Conservation (phyloP, 1,139 yeast species). For the Pichia sp. region DNA sequence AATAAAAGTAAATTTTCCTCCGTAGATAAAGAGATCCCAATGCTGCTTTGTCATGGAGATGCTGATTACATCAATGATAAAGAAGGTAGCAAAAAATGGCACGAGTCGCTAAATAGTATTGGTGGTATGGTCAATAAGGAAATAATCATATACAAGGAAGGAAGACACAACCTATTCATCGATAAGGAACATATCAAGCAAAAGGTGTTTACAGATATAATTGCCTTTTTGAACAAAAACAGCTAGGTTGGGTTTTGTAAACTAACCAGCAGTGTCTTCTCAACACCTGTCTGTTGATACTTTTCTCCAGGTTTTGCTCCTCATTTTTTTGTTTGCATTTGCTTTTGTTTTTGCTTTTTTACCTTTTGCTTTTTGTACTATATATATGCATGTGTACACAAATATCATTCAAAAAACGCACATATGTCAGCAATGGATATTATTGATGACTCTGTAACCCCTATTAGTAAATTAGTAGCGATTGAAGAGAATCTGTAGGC, state of each 20-base stretch:
- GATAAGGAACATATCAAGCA: slow-evolving; percentile 26
- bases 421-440: no score
- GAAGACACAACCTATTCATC: slow-evolving; percentile 37
- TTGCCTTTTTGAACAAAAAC: slow-evolving; percentile 31
- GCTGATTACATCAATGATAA: slow-evolving; percentile 48
- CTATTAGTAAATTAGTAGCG: no score
- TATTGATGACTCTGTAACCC: no score
- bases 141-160: slow-evolving; percentile 23
- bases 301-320: no score
- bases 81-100: slow-evolving; percentile 43
- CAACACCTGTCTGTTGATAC: no score
- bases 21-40: slow-evolving; percentile 36
- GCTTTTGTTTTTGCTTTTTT: no score
- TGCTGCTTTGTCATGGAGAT: slow-evolving; percentile 45
- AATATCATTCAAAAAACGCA: no score
- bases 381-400: no score
- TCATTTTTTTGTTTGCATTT: no score
- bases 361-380: no score
- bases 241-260: background rate
- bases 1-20: slow-evolving; percentile 33
- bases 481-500: no score
- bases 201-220: slow-evolving; percentile 23
- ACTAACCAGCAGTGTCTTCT: no score
- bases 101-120: slow-evolving; percentile 29
- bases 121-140: slow-evolving; percentile 25